Evolutionary conservation across 371 early-diverging fungal genomes (phyloP), one percentile per base, ranked within the genome.

Genomic region (Mortierella sp.): DNA sequence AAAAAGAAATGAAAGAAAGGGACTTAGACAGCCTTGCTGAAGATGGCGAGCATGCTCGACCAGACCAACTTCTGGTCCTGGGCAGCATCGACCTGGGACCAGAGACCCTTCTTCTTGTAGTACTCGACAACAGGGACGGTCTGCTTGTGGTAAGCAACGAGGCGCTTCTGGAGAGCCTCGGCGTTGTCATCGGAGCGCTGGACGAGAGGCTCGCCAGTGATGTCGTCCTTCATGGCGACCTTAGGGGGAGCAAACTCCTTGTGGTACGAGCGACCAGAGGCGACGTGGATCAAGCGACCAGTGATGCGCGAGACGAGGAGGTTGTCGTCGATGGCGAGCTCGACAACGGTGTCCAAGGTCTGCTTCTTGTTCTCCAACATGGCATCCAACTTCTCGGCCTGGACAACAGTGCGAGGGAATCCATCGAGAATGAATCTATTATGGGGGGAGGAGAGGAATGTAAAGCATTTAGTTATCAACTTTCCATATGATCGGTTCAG

Each of bases 341-440:
- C 99, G 78, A 99, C 92, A 63, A 96, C 99, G 73, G 95, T 94
- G 90, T 97, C 97, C 84, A 99, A 90, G 77, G 93, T 94, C 90
- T 97, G 93, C 77, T 95, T 93, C 81, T 93, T 92, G 76, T 89
- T 77, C 50, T 94, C 95, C 77, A 99, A 93, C 98, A 99, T 99
- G 73, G 94, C 93, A 90, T 99, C 99, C 84, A 99, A 92, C 94
- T 97, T 99, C 89, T 99, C 96, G 38, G 99, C 99, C 92, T 99
- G 99, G 65, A 94, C 95, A 77, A 99, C 96, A 58, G 99, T 99
- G 85, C 99, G 96, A 77, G 99, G 99, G 95, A 99, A 99, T 58
- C 99, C 99, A 89, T 99, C 99, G n/a, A 99, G 93, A 87, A 99
- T 98, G 92, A 99, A 99, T 82, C 94, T 93, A 84, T 38, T 14